Evolutionary conservation across 2,329 filamentous ascomycete species (phyloP).

Genomic region (Epichloe sylvatica): DNA sequence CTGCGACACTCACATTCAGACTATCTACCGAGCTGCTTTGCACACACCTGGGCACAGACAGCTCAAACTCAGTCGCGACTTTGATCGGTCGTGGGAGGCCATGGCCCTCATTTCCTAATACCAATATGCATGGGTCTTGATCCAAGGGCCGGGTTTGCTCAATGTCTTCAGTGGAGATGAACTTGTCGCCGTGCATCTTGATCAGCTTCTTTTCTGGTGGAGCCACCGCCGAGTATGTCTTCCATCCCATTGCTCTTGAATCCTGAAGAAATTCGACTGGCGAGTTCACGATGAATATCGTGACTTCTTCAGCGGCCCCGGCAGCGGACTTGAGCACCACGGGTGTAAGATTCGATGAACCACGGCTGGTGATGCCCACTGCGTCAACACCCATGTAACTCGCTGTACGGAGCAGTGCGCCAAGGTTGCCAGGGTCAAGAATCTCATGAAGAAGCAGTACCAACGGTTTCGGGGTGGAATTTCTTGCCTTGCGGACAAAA

Average conservation of each 20-base stretch:
- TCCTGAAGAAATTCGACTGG: slow-evolving; percentile 54
- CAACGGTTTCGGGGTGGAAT: slow-evolving; percentile 43
- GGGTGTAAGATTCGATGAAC: slow-evolving; percentile 60
- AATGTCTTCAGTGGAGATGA: slow-evolving; percentile 35
- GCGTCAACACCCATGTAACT: slow-evolving; percentile 85
- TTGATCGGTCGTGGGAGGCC: slow-evolving; percentile 54
- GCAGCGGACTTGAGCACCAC: slow-evolving; percentile 77
- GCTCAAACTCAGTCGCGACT: slow-evolving; percentile 48
- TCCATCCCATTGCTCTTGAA: slow-evolving; percentile 63
- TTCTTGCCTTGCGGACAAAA: slow-evolving; percentile 27
- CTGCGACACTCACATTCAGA: slow-evolving; percentile 84
- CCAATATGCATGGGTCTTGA: slow-evolving; percentile 56
- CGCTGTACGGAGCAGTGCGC: slow-evolving; percentile 75
- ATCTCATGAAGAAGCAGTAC: slow-evolving; percentile 64
- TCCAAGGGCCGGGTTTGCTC: slow-evolving; percentile 38
- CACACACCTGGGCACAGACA: slow-evolving; percentile 49
- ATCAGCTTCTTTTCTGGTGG: slow-evolving; percentile 23
- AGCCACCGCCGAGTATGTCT: slow-evolving; percentile 62
- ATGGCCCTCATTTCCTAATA: slow-evolving; percentile 70
- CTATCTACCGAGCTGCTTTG: slow-evolving; percentile 58
- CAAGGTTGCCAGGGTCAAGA: slow-evolving; percentile 78
- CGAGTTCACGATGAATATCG: slow-evolving; percentile 55
- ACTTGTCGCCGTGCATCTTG: slow-evolving; percentile 24
- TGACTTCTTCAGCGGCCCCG: slow-evolving; percentile 71
- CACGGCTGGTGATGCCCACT: slow-evolving; percentile 59